Evolutionary conservation across 371 early-diverging fungal species (phyloP).

Genomic region (Mortierella sp.): DNA sequence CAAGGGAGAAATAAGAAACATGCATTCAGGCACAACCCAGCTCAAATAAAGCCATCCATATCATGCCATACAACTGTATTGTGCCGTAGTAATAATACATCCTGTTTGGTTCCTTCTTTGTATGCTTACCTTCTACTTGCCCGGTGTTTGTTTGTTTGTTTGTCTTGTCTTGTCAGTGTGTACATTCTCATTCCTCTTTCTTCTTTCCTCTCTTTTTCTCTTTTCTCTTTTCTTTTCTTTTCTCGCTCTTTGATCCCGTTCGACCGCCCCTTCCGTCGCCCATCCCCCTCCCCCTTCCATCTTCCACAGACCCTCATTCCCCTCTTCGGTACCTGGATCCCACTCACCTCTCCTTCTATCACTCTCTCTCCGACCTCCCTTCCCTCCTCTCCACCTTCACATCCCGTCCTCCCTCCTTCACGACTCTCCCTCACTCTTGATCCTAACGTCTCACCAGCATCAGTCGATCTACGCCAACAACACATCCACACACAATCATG

Average conservation of each 20-base stretch:
- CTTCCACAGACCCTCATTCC: not conserved
- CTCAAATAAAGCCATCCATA: not conserved
- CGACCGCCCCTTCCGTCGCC: slow-evolving; percentile 26
- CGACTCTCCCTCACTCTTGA: not conserved
- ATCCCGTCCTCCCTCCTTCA: not conserved
- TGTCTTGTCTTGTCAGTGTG: not conserved
- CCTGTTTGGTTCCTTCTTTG: not conserved
- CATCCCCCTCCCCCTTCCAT: slow-evolving; percentile 9
- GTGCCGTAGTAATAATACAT: not conserved
- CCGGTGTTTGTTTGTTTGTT: not conserved
- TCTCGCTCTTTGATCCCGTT: slow-evolving; percentile 31
- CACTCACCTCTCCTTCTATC: not conserved
- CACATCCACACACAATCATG: slow-evolving; percentile 19
- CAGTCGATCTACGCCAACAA: slow-evolving; percentile 15
- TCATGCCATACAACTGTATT: not conserved
- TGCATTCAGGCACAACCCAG: not conserved
- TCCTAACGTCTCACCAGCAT: not conserved
- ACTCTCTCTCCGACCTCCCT: not conserved
- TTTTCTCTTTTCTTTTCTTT: not conserved
- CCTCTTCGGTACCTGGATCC: slow-evolving; percentile 17
- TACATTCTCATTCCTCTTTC: not conserved
- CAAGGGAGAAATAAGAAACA: slow-evolving; percentile 2
- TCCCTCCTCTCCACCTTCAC: not conserved
- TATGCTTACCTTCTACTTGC: not conserved
- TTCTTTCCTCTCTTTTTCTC: not conserved